Conservation (phyloP, 164 flowering plant species). For the Umbilicus rupestris region DNA sequence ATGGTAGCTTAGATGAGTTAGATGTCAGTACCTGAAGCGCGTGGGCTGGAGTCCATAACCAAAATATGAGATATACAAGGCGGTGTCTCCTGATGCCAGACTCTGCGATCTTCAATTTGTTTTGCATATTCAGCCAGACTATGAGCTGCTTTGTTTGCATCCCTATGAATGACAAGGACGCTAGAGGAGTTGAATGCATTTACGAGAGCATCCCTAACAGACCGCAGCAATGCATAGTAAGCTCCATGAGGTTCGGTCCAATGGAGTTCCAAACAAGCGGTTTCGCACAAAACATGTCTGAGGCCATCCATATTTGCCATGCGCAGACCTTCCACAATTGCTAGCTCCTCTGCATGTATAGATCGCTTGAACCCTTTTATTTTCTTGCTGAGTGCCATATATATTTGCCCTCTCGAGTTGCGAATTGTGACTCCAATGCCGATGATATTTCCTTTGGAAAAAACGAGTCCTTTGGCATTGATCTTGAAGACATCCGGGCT, state of each 20-base stretch:
- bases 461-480: not conserved
- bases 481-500: slow-evolving; percentile 1
- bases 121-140: not conserved
- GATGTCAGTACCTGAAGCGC: not conserved
- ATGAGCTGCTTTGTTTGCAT: not conserved
- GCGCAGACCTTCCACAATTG: not conserved
- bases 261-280: not conserved
- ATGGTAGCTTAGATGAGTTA: too few species aligned
- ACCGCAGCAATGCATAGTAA: not conserved
- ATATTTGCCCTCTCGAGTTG: not conserved
- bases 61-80: not conserved
- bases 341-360: not conserved
- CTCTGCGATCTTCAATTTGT: not conserved
- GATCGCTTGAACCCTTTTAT: not conserved
- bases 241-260: not conserved
- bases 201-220: not conserved
- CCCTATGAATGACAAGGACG: not conserved
- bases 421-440: not conserved
- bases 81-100: not conserved
- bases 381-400: not conserved
- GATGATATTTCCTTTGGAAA: not conserved
- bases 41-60: not conserved
- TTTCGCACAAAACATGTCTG: not conserved
- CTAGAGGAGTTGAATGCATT: not conserved
- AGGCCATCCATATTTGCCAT: not conserved